Evolutionary conservation across 2,329 filamentous ascomycete genomes (phyloP), one percentile per base, ranked within the genome.

Genomic region (Drechslera avenae): DNA sequence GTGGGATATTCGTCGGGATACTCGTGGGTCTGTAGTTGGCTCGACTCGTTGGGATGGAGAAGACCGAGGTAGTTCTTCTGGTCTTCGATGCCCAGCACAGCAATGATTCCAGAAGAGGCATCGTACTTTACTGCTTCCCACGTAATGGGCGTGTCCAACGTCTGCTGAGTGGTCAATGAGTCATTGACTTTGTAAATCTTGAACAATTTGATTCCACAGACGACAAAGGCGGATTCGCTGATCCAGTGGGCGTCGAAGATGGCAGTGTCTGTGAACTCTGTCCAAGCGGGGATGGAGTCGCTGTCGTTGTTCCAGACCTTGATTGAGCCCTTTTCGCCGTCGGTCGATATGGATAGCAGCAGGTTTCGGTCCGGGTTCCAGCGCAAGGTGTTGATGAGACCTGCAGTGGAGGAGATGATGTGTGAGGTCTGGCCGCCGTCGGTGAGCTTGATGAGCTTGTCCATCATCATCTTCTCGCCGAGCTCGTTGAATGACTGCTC

Each of bases 231-330:
- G 3, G 73, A 69, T 12, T 76, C 72, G 36, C 64, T 73, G 33
- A 73, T 74, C 77, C 78, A 79, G 10, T 72, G 69, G 1, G 74
- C 77, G 50, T 79, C 78, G 19, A 74, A 65, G 1, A 78, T 71
- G 45, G 68, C 68, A 4, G 70, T 68, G 17, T 76, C 73, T 8
- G 72, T 73, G 40, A 77, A 77, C 14, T 73, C 66, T 18, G 68
- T 71, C 71, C 73, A 77, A 4, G 74, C 62, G 4, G 76, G 75
- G 21, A 76, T 72, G 17, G 66, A 67, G 36, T 71, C 64, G 43
- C 62, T 59, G 40, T 65, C 62, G 39, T 67, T 64, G 31, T 67
- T 73, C 72, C 72, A 75, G 17, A 75, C 63, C 37, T 72, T 71
- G 46, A 75, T 74, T 26, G 66, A 71, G 2, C 71, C 72, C 40